Percentiles rank a stretch among this genome's conserved stretches.
Evolutionary conservation across 441 rosid genomes (phyloP).

Genomic region (Melastoma candidum): DNA sequence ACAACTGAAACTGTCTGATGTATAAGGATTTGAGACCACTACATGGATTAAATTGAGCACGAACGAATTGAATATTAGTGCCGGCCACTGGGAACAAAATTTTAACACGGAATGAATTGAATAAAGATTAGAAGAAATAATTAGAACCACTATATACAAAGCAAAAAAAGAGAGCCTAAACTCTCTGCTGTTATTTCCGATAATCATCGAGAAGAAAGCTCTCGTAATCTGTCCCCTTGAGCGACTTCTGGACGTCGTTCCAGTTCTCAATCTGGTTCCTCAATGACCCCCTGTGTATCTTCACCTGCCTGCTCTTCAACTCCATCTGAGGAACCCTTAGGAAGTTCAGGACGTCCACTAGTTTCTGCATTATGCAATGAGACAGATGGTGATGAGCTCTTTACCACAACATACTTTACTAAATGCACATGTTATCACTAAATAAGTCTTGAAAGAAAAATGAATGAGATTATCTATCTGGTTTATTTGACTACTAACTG

Average conservation of each 20-base stretch:
- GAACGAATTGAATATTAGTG: too few relatives aligned
- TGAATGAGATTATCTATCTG: too few relatives aligned
- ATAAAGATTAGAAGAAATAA: too few relatives aligned
- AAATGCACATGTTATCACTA: background rate
- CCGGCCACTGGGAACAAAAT: too few relatives aligned
- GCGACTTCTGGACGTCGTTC: slow-evolving; percentile 60
- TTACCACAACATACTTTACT: background rate
- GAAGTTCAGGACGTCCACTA: slow-evolving; percentile 62
- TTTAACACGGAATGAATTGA: too few relatives aligned
- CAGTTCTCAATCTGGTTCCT: slow-evolving; percentile 61
- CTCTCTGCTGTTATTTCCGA: slow-evolving; percentile 1
- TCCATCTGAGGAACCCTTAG: slow-evolving; percentile 51
- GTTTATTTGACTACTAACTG: too few relatives aligned
- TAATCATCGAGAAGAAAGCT: slow-evolving; percentile 52
- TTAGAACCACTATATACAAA: too few relatives aligned
- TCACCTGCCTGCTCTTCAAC: slow-evolving; percentile 75
- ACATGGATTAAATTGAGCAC: too few relatives aligned
- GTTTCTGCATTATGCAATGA: slow-evolving; percentile 38
- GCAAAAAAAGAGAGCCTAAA: too few relatives aligned
- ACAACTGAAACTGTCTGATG: too few relatives aligned
- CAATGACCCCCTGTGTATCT: slow-evolving; percentile 71
- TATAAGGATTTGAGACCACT: too few relatives aligned
- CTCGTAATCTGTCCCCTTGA: slow-evolving; percentile 64
- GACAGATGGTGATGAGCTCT: too few relatives aligned
- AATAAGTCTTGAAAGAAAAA: background rate